Evolutionary conservation across 192 early-diverging fungal genomes (phyloP).

Genomic region (Umbelopsis sp.): DNA sequence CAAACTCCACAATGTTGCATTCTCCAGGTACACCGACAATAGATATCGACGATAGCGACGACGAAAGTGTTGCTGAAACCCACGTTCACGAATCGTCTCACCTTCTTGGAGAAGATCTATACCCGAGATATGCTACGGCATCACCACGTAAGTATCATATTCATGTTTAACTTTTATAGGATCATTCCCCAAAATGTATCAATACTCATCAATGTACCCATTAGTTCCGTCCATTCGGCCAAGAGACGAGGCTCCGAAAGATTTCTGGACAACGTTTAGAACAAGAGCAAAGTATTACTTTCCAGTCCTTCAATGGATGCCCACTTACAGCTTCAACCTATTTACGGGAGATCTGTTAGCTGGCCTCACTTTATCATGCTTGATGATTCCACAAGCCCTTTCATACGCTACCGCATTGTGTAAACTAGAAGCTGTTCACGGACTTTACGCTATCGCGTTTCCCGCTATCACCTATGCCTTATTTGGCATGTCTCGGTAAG

Average conservation of each 20-base stretch:
- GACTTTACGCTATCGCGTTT: constrained; percentile 86
- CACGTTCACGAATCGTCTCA: not conserved
- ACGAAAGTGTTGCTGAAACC: constrained; percentile 21
- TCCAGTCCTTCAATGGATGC: constrained; percentile 93
- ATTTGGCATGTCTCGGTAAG: constrained; percentile 88
- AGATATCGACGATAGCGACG: constrained; percentile 31
- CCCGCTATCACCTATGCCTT: constrained; percentile 85
- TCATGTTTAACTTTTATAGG: not conserved
- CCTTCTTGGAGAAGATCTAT: constrained; percentile 10
- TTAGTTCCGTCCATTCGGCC: constrained; percentile 3
- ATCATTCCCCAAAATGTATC: not conserved
- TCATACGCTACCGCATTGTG: constrained; percentile 91
- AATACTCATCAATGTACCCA: not conserved
- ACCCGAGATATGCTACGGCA: constrained; percentile 31
- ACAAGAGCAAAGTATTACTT: constrained; percentile 89
- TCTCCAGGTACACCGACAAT: not conserved
- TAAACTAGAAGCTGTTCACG: constrained; percentile 83
- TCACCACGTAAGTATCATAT: constrained; percentile 30
- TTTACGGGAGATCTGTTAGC: constrained; percentile 81
- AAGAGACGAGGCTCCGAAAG: constrained; percentile 26
- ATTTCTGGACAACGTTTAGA: constrained; percentile 44
- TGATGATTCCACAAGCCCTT: constrained; percentile 76
- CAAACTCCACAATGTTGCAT: not conserved
- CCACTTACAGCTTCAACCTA: constrained; percentile 64
- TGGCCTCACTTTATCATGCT: constrained; percentile 78